Evolutionary conservation across 352 stramenopile genomes (phyloP).

Genomic region (Globisporangium nodosum): DNA sequence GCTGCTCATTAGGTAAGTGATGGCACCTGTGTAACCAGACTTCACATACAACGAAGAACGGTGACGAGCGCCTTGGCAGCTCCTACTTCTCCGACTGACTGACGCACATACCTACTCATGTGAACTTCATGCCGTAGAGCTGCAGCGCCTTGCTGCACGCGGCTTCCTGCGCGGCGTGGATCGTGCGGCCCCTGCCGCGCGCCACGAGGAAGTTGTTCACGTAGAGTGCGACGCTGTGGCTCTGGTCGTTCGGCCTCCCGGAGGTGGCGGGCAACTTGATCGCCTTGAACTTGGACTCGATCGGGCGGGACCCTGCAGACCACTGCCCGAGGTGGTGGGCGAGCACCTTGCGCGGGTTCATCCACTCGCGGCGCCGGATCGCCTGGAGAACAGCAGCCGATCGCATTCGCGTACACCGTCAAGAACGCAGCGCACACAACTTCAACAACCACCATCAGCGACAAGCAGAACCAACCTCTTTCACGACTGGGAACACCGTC

Average conservation of each 20-base stretch:
- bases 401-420: neutral
- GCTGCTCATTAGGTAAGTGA: neutral
- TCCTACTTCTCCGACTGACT: neutral
- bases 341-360: constrained; percentile 73
- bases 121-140: constrained; percentile 55
- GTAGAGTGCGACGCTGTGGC: constrained; percentile 59
- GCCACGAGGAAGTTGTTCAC: constrained; percentile 62
- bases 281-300: constrained; percentile 49
- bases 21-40: too few species aligned
- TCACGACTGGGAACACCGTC: constrained; percentile 61
- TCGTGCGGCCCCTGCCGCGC: constrained; percentile 56
- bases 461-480: constrained; percentile 24
- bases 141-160: constrained; percentile 58
- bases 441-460: neutral
- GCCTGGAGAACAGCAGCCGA: constrained; percentile 16
- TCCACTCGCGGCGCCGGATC: constrained; percentile 77
- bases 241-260: constrained; percentile 12
- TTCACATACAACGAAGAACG: neutral
- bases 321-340: constrained; percentile 56
- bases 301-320: constrained; percentile 25
- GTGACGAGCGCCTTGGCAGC: neutral
- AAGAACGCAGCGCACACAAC: constrained; percentile 1
- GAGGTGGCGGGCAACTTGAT: constrained; percentile 16
- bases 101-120: constrained; percentile 18
- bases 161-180: constrained; percentile 61